Percentiles rank a stretch among this genome's conserved stretches.
Conservation (phyloP, 768 basidiomycete genomes). For the Mycena albidolilacea region DNA sequence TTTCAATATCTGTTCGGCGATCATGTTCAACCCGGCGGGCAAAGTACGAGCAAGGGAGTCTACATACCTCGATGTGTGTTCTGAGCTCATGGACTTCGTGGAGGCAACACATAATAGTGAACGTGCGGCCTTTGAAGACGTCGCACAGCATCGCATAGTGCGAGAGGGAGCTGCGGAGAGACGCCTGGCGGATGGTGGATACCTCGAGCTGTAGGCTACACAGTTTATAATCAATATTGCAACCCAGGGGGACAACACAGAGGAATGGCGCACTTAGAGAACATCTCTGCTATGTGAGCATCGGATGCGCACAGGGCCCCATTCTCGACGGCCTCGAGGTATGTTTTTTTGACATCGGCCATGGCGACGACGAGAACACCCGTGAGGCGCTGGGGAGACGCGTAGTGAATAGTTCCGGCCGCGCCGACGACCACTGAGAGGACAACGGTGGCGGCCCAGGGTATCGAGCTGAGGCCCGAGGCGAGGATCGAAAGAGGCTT, state of each 20-base stretch:
- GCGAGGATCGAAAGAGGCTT: no score
- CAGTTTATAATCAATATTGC: no score
- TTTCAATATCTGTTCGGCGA: no score
- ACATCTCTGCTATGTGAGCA: neutral
- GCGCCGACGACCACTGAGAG: neutral
- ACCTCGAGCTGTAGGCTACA: slow-evolving; percentile 15
- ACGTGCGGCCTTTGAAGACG: no score
- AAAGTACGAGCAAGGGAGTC: no score
- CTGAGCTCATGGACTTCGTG: neutral
- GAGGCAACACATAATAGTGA: neutral
- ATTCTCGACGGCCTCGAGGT: slow-evolving; percentile 11
- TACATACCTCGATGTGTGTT: slow-evolving; percentile 5
- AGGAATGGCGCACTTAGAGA: neutral
- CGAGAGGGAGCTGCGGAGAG: neutral
- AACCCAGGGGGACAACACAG: no score
- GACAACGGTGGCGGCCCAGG: neutral
- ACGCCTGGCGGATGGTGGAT: neutral
- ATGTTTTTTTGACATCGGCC: neutral
- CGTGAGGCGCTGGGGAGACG: slow-evolving; percentile 9
- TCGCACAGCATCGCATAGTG: neutral
- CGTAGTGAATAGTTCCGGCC: neutral
- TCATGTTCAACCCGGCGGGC: no score
- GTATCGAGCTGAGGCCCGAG: no score
- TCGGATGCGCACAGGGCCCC: neutral
- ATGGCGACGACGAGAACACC: slow-evolving; percentile 1